phyloP scores from a whole-genome alignment of 2,329 filamentous ascomycete species.

The Dactylellina leptospora region DNA sequence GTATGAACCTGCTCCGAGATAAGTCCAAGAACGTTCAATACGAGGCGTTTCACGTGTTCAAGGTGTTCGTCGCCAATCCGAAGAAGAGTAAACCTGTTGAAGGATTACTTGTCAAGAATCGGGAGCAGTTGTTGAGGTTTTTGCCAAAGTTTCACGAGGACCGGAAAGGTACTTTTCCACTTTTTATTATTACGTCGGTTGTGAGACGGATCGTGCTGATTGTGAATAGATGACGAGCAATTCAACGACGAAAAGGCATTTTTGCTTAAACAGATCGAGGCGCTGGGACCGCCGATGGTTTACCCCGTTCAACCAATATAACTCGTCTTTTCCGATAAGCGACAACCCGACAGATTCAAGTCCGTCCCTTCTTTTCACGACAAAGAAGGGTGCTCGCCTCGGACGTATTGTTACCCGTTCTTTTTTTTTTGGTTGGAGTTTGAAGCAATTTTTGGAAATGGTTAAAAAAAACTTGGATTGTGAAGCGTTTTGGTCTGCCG shows the following conservation, averaged over 20 bases:
- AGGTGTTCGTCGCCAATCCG: slow-evolving; percentile 98
- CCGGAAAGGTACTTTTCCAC: slow-evolving; percentile 65
- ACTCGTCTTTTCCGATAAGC: no score
- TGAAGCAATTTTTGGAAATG: no score
- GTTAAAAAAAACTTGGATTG: no score
- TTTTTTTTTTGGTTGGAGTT: no score
- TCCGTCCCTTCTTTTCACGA: no score
- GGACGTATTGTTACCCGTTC: no score
- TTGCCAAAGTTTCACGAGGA: slow-evolving; percentile 92
- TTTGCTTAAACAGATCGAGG: slow-evolving; percentile 87
- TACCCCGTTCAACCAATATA: slow-evolving; percentile 37
- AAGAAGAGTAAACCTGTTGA: slow-evolving; percentile 97
- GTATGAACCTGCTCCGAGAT: slow-evolving; percentile 95
- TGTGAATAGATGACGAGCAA: slow-evolving; percentile 82
- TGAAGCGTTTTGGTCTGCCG: background rate
- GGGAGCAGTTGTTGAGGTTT: slow-evolving; percentile 87
- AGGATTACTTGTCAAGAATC: slow-evolving; percentile 94
- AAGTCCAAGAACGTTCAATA: slow-evolving; percentile 99
- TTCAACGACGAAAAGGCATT: slow-evolving; percentile 99
- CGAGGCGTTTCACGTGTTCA: slow-evolving; percentile 99
- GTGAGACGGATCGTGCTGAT: background rate
- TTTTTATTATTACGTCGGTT: background rate
- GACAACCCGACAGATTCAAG: no score
- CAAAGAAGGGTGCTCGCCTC: no score
- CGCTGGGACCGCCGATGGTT: slow-evolving; percentile 16